Evolutionary conservation across 805 yeast genomes (phyloP).

Genomic region (Saturnispora quitensis): DNA sequence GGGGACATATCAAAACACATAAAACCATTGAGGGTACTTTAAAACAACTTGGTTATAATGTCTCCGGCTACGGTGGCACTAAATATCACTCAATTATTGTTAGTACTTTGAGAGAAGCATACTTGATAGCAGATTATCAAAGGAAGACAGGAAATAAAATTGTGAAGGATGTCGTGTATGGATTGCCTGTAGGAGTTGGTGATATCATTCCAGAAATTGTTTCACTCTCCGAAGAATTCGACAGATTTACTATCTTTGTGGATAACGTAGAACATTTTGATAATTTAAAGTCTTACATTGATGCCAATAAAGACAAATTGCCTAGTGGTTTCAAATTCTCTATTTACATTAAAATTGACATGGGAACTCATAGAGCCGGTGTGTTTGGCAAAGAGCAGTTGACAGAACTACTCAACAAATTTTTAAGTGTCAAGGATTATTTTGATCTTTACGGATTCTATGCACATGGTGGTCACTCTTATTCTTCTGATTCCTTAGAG

Average conservation of each 20-base stretch:
- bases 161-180: constrained; percentile 41
- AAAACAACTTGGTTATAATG: constrained; percentile 42
- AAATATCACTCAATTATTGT: constrained; percentile 38
- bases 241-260: constrained; percentile 42
- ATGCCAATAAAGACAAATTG: constrained; percentile 2
- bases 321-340: constrained; percentile 39
- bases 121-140: constrained; percentile 27
- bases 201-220: constrained; percentile 40
- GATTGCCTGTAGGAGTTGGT: constrained; percentile 45
- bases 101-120: constrained; percentile 61
- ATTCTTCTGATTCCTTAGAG: constrained; percentile 35
- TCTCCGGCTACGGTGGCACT: constrained; percentile 31
- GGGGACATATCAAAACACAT: constrained; percentile 70
- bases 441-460: constrained; percentile 58
- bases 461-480: constrained; percentile 76
- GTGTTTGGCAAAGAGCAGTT: constrained; percentile 10
- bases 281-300: constrained; percentile 32
- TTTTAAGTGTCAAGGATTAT: constrained; percentile 22
- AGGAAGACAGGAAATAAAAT: constrained; percentile 8
- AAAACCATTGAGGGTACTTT: constrained; percentile 53
- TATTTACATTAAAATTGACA: constrained; percentile 56
- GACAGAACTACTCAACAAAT: constrained; percentile 14
- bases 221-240: constrained; percentile 32
- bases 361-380: constrained; percentile 72
- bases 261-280: constrained; percentile 53